Evolutionary conservation across 805 yeast species (phyloP).

Genomic region (Wickerhamiella musiphila): DNA sequence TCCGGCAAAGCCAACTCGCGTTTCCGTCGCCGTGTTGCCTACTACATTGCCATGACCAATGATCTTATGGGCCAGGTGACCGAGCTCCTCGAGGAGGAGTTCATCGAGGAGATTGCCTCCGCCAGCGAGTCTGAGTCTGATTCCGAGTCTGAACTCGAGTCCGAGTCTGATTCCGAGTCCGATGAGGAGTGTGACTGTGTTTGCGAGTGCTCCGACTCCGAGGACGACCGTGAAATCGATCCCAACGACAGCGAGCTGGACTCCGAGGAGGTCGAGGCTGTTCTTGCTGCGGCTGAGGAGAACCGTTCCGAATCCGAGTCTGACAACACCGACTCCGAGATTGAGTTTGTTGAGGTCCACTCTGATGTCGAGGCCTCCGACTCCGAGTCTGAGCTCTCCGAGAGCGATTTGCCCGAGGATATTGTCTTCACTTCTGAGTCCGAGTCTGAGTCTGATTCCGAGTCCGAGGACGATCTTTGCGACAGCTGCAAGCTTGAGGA

Average conservation of each 20-base stretch:
- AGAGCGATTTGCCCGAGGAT: constrained; percentile 3
- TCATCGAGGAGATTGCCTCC: constrained; percentile 8
- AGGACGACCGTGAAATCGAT: constrained; percentile 10
- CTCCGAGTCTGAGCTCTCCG: constrained; percentile 3
- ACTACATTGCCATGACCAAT: constrained; percentile 14
- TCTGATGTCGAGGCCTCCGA: constrained; percentile 2
- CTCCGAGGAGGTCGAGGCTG: constrained; percentile 10
- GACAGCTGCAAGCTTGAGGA: constrained; percentile 7
- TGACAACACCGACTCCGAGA: constrained; percentile 7
- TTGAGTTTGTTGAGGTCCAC: constrained; percentile 2
- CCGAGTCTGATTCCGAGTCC: constrained; percentile 2
- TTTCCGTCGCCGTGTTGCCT: constrained; percentile 17
- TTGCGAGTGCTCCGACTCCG: constrained; percentile 6
- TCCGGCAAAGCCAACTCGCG: constrained; percentile 13
- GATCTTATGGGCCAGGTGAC: constrained; percentile 12
- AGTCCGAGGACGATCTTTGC: constrained; percentile 1
- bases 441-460: constrained; percentile 6
- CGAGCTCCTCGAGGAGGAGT: constrained; percentile 14
- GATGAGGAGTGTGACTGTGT: constrained; percentile 4
- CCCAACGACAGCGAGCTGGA: constrained; percentile 10
- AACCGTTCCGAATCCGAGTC: constrained; percentile 8
- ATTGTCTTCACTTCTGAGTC: constrained; percentile 7
- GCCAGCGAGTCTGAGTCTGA: constrained; percentile 3
- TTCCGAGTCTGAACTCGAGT: background rate
- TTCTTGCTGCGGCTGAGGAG: constrained; percentile 11